Percentiles rank a stretch among this genome's conserved stretches.
phyloP scores from a whole-genome alignment of 2,329 filamentous ascomycete species.

The Calonectria leucothoes region DNA sequence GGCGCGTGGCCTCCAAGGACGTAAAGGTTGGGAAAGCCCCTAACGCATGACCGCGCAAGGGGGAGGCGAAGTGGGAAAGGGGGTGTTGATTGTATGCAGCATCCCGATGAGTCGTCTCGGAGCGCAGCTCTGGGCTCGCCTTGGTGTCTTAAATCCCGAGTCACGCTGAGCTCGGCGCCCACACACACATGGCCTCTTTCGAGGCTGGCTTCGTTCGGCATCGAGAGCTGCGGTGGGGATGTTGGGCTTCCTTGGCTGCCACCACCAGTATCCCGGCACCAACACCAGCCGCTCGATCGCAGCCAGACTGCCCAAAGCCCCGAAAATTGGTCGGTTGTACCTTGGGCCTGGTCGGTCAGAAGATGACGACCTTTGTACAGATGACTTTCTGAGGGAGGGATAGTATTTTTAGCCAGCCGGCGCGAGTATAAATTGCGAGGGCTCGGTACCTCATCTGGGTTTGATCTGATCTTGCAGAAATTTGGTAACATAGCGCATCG shows the following conservation, averaged over 20 bases:
- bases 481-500: conserved; percentile 29
- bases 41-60: conserved; percentile 27
- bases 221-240: conserved; percentile 8
- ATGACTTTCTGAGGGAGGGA: conserved; percentile 34
- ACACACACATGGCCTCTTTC: conserved; percentile 25
- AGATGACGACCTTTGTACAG: conserved; percentile 39
- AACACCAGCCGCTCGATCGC: background rate
- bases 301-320: background rate
- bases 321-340: conserved; percentile 26
- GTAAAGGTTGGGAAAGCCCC: conserved; percentile 19
- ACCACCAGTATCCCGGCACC: conserved; percentile 25
- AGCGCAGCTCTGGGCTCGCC: conserved; percentile 40
- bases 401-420: conserved; percentile 42
- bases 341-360: conserved; percentile 36
- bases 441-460: conserved; percentile 26
- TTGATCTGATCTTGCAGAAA: conserved; percentile 42
- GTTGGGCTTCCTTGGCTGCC: background rate
- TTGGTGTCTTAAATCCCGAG: conserved; percentile 51
- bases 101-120: conserved; percentile 39
- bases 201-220: background rate
- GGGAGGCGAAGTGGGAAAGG: conserved; percentile 27
- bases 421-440: conserved; percentile 43
- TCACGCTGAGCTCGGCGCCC: conserved; percentile 48
- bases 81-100: conserved; percentile 42
- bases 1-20: conserved; percentile 38